Evolutionary conservation across 805 yeast genomes (phyloP).

Genomic region (Myxozyma geophila): DNA sequence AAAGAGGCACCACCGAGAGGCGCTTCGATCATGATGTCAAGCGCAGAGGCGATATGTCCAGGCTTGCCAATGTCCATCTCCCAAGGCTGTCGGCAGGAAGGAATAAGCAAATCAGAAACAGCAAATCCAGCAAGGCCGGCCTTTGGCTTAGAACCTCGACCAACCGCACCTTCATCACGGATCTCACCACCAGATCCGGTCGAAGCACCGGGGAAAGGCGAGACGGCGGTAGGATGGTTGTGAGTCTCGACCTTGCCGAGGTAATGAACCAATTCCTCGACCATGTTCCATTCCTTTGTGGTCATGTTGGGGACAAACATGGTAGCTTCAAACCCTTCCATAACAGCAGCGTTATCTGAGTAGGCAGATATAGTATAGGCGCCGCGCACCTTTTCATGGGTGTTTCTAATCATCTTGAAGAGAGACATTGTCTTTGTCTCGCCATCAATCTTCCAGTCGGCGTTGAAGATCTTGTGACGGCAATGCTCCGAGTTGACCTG

Average conservation of each 20-base stretch:
- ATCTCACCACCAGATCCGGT: slow-evolving; percentile 99
- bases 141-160: slow-evolving; percentile 95
- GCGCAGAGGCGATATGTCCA: slow-evolving; percentile 84
- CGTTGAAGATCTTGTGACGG: slow-evolving; percentile 98
- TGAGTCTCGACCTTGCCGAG: slow-evolving; percentile 97
- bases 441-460: slow-evolving; percentile 96
- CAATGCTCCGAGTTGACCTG: slow-evolving; percentile 99
- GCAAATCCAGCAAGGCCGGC: slow-evolving; percentile 95
- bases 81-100: slow-evolving; percentile 91
- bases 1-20: slow-evolving; percentile 98
- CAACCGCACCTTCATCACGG: slow-evolving; percentile 99
- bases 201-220: slow-evolving; percentile 99
- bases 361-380: slow-evolving; percentile 89
- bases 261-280: slow-evolving; percentile 80
- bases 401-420: slow-evolving; percentile 94
- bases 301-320: slow-evolving; percentile 76
- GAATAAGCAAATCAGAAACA: slow-evolving; percentile 88
- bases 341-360: slow-evolving; percentile 96
- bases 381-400: slow-evolving; percentile 64
- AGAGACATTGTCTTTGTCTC: slow-evolving; percentile 70
- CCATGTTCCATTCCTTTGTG: slow-evolving; percentile 73
- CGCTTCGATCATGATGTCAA: slow-evolving; percentile 95
- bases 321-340: slow-evolving; percentile 75
- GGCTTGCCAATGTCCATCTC: slow-evolving; percentile 91
- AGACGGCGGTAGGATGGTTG: slow-evolving; percentile 98